Base-by-base conservation (phyloP, 805 yeast genomes). In the Wickerhamiella azyma region DNA sequence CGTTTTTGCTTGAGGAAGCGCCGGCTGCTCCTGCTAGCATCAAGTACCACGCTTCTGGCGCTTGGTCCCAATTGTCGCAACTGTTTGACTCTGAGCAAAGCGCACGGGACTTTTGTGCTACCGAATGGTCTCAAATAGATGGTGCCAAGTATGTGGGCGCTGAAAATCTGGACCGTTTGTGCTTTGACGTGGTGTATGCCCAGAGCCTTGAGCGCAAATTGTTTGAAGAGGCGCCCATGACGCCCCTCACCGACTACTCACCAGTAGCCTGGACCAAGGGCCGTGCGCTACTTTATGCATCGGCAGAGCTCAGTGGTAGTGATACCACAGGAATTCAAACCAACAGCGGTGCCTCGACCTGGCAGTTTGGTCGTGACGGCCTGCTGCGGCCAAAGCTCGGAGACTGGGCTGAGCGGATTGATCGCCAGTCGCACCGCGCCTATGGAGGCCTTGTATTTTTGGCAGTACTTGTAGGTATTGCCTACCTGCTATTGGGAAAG, bases 141-240 rank as follows among this genome's bases (percentile, higher is more conserved):
- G 16, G 58, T 59, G 39, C 52, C 58, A 9, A 56, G 56, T 37
- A 14, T 28, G 33, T 14, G 2, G 14, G 18, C 13, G 26, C 14
- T 3, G 16, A 17, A 7, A 74, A 39, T 5, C 57, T 75, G 10
- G 59, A 73, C 1, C 73, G 72, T 42, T 53, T 76, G 8, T 79
- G 86, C 55, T 79, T 79, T 63, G 75, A 74, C 53, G 67, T 81
- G 0, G 67, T 75, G 2, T 79, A 81, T 74, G 64, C 78, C 14
- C 60, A 76, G 26, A 71, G 69, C 52, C 67, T 79, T 17, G 60
- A 77, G 26, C n/a, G 11, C 17, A 33, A n/a, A 10, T 18, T 24
- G 14, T 41, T 41, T 26, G 26, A 17, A 13, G 82, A 77, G 54
- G 64, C 74, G 26, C 82, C 82, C 0, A 60, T 77, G 14, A 81